These are phyloP conservation scores for Pestalotiopsis sp. DNA, from an alignment of 2,329 filamentous ascomycete genomes.

Conservation along the genomic window DNA sequence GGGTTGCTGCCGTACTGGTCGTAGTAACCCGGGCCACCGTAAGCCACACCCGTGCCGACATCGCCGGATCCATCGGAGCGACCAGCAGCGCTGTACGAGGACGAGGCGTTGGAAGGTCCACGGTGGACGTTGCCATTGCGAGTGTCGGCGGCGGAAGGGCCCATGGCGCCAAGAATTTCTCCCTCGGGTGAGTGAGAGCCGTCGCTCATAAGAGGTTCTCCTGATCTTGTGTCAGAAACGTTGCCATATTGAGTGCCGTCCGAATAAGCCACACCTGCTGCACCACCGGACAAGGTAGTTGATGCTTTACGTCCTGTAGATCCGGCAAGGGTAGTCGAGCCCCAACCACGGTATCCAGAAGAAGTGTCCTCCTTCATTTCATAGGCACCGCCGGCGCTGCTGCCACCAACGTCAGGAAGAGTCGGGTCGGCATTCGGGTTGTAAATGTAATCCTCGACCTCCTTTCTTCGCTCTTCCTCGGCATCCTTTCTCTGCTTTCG, in stretches of 20 bases:
- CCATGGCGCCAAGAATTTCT: slow-evolving; percentile 83
- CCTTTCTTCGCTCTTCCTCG: slow-evolving; percentile 88
- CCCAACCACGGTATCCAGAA: slow-evolving; percentile 93
- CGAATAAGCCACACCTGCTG: slow-evolving; percentile 67
- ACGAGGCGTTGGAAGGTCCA: slow-evolving; percentile 93
- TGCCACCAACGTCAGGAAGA: slow-evolving; percentile 55
- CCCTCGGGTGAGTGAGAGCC: slow-evolving; percentile 65
- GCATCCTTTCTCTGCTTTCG: slow-evolving; percentile 83
- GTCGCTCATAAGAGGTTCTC: slow-evolving; percentile 64
- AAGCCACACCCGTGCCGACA: slow-evolving; percentile 46
- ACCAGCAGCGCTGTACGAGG: slow-evolving; percentile 84
- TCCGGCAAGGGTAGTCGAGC: slow-evolving; percentile 70
- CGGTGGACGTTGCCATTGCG: slow-evolving; percentile 74
- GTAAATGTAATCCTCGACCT: slow-evolving; percentile 96
- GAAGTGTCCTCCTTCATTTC: slow-evolving; percentile 79
- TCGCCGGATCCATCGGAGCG: slow-evolving; percentile 71
- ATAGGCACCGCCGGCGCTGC: slow-evolving; percentile 51
- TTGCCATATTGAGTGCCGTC: slow-evolving; percentile 64
- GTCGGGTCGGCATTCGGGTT: slow-evolving; percentile 97
- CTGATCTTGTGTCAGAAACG: slow-evolving; percentile 69
- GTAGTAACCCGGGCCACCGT: slow-evolving; percentile 55
- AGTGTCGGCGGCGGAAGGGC: slow-evolving; percentile 69
- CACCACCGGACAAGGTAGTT: slow-evolving; percentile 82
- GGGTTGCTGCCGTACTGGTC: slow-evolving; percentile 63
- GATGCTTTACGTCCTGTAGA: slow-evolving; percentile 81